phyloP scores from a whole-genome alignment of 2,329 filamentous ascomycete genomes.

The Aspergillus oerlinghausenensis region DNA sequence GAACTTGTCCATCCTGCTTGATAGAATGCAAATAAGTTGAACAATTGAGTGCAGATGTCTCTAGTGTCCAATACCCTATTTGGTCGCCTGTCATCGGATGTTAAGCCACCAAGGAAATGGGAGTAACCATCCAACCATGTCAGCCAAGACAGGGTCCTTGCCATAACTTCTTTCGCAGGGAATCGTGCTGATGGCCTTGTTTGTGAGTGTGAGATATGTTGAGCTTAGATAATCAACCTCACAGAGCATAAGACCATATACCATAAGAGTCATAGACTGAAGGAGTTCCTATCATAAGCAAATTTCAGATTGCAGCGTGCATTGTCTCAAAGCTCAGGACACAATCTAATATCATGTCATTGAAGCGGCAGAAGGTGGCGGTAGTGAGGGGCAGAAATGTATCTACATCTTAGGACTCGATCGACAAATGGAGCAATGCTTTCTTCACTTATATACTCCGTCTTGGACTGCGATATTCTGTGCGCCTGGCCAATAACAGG shows the following conservation, averaged over 20 bases:
- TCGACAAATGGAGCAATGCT: neutral
- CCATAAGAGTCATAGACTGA: neutral
- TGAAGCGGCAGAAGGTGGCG: slow-evolving; percentile 8
- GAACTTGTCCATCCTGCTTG: too few relatives aligned
- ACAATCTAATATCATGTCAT: neutral
- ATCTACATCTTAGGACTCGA: neutral
- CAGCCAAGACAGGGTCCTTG: too few relatives aligned
- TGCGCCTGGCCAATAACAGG: neutral
- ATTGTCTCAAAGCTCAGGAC: neutral
- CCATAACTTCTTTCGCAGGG: too few relatives aligned
- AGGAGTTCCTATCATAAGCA: too few relatives aligned
- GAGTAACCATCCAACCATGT: too few relatives aligned
- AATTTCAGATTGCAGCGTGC: neutral
- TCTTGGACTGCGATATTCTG: neutral
- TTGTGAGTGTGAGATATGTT: neutral
- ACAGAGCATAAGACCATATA: neutral
- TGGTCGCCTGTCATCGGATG: too few relatives aligned
- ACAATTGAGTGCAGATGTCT: too few relatives aligned
- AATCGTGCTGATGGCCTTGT: neutral
- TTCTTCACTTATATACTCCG: neutral
- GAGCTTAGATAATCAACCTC: neutral
- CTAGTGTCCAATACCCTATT: too few relatives aligned
- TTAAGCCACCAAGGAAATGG: too few relatives aligned
- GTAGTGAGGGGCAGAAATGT: slow-evolving; percentile 4
- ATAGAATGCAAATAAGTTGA: too few relatives aligned